Conservation (phyloP, 768 basidiomycete species). For the Lactarius hatsudake region DNA sequence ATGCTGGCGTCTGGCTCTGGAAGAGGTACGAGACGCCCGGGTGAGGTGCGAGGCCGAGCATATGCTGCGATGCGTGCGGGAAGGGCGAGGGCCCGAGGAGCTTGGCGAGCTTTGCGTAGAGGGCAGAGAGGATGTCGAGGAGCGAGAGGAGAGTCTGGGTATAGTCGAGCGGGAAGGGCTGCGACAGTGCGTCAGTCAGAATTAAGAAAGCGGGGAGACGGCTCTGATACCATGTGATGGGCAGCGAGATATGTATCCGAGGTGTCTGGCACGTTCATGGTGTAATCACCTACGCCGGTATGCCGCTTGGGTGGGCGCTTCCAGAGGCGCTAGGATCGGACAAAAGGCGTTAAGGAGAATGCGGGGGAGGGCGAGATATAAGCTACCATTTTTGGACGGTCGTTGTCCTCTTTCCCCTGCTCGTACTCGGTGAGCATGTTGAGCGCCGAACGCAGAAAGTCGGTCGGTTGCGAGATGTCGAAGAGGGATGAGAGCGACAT, state of each 20-base stretch:
- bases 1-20: slow-evolving; percentile 41
- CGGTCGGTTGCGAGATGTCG: slow-evolving; percentile 76
- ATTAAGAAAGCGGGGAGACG: background rate
- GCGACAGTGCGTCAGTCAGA: slow-evolving; percentile 9
- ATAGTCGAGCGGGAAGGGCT: slow-evolving; percentile 92
- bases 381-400: slow-evolving; percentile 69
- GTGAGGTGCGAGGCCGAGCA: slow-evolving; percentile 73
- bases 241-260: slow-evolving; percentile 70
- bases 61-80: slow-evolving; percentile 64
- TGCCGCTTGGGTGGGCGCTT: slow-evolving; percentile 56
- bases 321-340: slow-evolving; percentile 47
- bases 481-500: slow-evolving; percentile 82
- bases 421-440: slow-evolving; percentile 77
- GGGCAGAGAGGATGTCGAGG: slow-evolving; percentile 84
- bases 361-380: background rate
- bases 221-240: slow-evolving; percentile 66
- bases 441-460: slow-evolving; percentile 72
- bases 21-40: slow-evolving; percentile 84
- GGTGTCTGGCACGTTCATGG: slow-evolving; percentile 56
- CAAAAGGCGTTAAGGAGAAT: slow-evolving; percentile 1
- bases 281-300: slow-evolving; percentile 55
- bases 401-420: slow-evolving; percentile 68
- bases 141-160: slow-evolving; percentile 85
- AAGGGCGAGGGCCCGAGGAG: slow-evolving; percentile 83
- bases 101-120: slow-evolving; percentile 83